Evolutionary conservation across 1,284 basidiomycete species (phyloP).

Genomic region (Inonotus hispidus): DNA sequence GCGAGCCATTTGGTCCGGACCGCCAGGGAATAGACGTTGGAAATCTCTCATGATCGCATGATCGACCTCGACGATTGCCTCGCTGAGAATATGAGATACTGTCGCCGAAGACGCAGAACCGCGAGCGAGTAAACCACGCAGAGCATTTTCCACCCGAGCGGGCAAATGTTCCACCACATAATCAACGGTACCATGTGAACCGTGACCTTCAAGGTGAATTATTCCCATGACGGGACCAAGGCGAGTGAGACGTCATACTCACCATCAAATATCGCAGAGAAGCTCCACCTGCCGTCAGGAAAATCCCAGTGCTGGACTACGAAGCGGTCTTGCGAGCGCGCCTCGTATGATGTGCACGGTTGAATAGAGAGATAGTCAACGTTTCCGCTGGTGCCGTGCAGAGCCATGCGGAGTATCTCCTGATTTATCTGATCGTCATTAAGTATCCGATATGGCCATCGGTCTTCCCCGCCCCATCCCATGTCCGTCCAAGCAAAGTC

Average conservation of each 20-base stretch:
- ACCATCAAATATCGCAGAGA: constrained; percentile 61
- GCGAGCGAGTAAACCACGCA: constrained; percentile 34
- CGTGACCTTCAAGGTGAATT: constrained; percentile 42
- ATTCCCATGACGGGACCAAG: constrained; percentile 10
- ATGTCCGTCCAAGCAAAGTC: constrained; percentile 53
- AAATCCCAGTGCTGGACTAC: constrained; percentile 49
- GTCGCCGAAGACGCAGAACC: constrained; percentile 31
- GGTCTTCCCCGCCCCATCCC: constrained; percentile 44
- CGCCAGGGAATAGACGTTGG: constrained; percentile 38
- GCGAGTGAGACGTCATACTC: constrained; percentile 16
- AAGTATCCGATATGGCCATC: constrained; percentile 53
- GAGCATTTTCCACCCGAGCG: constrained; percentile 36
- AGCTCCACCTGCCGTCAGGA: constrained; percentile 49
- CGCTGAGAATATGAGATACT: constrained; percentile 39
- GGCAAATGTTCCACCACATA: constrained; percentile 43
- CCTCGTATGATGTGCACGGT: constrained; percentile 47
- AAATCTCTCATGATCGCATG: constrained; percentile 41
- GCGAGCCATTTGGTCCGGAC: constrained; percentile 23
- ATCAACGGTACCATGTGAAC: constrained; percentile 54
- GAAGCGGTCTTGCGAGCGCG: constrained; percentile 50
- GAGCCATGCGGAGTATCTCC: constrained; percentile 39
- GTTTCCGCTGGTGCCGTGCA: constrained; percentile 29
- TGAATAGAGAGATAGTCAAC: constrained; percentile 53
- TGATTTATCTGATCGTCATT: constrained; percentile 40
- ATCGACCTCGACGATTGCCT: constrained; percentile 38